A percentile compares a stretch with the other conserved stretches of the same genome.
These are phyloP conservation scores for Trapa incisa DNA, from an alignment of 345 rosid species.

Conservation along the genomic window DNA sequence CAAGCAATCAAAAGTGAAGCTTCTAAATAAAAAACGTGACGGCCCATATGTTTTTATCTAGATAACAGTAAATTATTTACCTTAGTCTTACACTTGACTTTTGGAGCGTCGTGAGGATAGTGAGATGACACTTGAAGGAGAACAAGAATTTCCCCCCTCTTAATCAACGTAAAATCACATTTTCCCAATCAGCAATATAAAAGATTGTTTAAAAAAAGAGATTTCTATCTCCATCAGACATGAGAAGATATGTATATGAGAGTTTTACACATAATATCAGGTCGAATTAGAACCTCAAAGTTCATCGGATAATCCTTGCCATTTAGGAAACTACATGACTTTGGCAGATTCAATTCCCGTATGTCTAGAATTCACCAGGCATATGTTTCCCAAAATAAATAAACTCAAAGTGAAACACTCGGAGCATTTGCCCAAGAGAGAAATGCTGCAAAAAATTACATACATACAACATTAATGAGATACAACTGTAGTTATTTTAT, in stretches of 20 bases:
- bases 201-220: background rate
- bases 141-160: conserved; percentile 80
- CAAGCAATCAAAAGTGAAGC: background rate
- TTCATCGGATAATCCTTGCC: conserved; percentile 81
- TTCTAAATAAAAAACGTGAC: background rate
- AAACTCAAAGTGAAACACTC: background rate
- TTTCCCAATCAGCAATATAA: background rate
- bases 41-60: background rate
- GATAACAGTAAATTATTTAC: conserved; percentile 18
- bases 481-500: background rate
- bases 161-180: conserved; percentile 5
- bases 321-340: conserved; percentile 56
- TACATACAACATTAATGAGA: background rate
- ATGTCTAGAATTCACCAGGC: conserved; percentile 29
- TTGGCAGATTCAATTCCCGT: conserved; percentile 65
- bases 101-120: conserved; percentile 94
- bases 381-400: background rate
- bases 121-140: conserved; percentile 78
- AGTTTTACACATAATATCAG: conserved; percentile 66
- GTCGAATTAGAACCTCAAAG: conserved; percentile 65
- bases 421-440: background rate
- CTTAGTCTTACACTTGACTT: conserved; percentile 98
- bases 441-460: background rate
- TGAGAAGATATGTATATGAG: conserved; percentile 3
- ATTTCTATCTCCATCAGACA: background rate